Conservation (phyloP, 2,329 filamentous ascomycete species). For the Sphaerostilbella broomeana region DNA sequence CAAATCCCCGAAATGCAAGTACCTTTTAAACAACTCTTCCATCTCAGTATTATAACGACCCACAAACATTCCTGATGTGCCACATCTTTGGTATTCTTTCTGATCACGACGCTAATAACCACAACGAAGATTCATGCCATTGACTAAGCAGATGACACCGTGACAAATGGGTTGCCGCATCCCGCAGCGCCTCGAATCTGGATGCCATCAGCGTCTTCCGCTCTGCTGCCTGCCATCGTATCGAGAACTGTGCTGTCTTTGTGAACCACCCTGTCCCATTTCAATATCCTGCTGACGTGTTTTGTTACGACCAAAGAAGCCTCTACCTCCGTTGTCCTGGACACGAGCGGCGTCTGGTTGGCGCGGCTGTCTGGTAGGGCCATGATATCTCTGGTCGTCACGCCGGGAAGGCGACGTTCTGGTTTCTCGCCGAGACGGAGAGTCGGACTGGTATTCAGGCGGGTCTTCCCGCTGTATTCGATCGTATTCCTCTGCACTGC, state of each 20-base stretch:
- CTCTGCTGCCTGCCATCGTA: slow-evolving; percentile 6
- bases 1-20: too few species aligned
- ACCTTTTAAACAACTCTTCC: too few species aligned
- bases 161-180: not conserved
- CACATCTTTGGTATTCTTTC: too few species aligned
- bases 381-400: slow-evolving; percentile 7
- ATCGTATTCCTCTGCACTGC: slow-evolving; percentile 47
- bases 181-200: not conserved
- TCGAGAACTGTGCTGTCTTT: not conserved
- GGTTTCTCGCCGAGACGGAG: slow-evolving; percentile 20
- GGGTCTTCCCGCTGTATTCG: slow-evolving; percentile 26
- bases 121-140: too few species aligned
- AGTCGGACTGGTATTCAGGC: slow-evolving; percentile 21
- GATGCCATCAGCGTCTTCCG: slow-evolving; percentile 1
- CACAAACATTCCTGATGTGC: too few species aligned
- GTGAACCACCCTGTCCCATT: slow-evolving; percentile 19
- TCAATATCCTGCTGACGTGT: slow-evolving; percentile 26
- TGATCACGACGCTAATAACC: too few species aligned
- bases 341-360: slow-evolving; percentile 25
- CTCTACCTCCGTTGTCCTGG: slow-evolving; percentile 20
- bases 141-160: too few species aligned
- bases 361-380: slow-evolving; percentile 11
- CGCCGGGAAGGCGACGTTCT: slow-evolving; percentile 19
- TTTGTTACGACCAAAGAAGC: slow-evolving; percentile 23
- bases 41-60: too few species aligned